Base-by-base conservation (phyloP, 768 basidiomycete species). In the Mycena vulgaris region DNA sequence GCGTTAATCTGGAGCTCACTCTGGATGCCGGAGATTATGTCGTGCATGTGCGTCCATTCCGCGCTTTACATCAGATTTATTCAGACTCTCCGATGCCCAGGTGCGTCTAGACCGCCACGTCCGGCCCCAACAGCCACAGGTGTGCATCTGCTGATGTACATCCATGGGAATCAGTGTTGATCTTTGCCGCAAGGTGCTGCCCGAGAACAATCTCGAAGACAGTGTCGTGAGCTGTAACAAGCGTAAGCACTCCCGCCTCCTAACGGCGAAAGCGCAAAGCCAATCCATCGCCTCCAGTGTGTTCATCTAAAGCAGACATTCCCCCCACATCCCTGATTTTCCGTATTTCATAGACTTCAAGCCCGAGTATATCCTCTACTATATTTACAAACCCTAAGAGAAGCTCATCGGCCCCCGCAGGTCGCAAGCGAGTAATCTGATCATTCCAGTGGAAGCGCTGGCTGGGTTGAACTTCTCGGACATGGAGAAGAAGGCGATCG, bases 21-120 rank as follows among this genome's bases (percentile, higher is more conserved):
- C 69, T 81, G 13, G 73, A 78, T 28, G 73, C 76, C 27, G 79
- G 78, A 9, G 75, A 78, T 39, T 80, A 81, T 40, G 70, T 80
- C 16, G 75, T 80, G 31, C 79, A 81, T 70, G 79, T 79, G 64
- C 31, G 75, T 56, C 21, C 11, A 21, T 5, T 23, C 3, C 47
- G 10, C 23, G 16, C 4, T 47, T 69, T 84, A 78, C 74, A 61
- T 71, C 7, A 75, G 33, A 58, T 14, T 19, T 27, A 6, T 9
- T 14, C 45, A 4, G n/a, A 16, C 39, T 39, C 10, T 11, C 10
- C 14, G 10, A 23, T 27, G 25, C 3, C 13, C 21, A 68, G 66
- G 66, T 68, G 4, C 57, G 66, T 19, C 17, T 68, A 25, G 67
- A 68, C 27, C 60, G 67, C 17, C 55, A 8, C 30, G 19, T 58